phyloP scores from a whole-genome alignment of 495 filamentous ascomycete species.

The Trichocladium uniseriatum region DNA sequence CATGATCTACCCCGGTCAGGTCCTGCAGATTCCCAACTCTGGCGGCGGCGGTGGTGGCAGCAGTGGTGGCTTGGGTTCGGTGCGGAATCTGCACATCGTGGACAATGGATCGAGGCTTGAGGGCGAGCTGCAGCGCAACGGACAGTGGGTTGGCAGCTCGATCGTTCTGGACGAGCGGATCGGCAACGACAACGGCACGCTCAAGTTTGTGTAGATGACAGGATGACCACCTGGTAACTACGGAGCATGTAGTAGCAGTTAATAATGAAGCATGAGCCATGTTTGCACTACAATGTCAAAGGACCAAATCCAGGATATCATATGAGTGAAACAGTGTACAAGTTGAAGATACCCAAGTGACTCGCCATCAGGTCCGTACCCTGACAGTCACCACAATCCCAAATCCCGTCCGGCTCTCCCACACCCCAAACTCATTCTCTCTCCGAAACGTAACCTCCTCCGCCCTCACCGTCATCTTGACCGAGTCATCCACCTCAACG shows the following conservation, averaged over 20 bases:
- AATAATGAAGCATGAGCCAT: too few species aligned
- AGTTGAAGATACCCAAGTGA: too few species aligned
- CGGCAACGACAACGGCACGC: conserved; percentile 31
- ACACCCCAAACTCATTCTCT: conserved; percentile 46
- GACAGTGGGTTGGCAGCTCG: conserved; percentile 26
- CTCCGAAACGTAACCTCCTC: conserved; percentile 44
- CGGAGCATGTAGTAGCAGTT: too few species aligned
- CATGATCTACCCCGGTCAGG: conserved; percentile 31
- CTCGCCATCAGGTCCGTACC: too few species aligned
- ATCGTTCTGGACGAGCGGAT: conserved; percentile 36
- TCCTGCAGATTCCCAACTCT: conserved; percentile 25
- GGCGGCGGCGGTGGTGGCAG: conserved; percentile 2
- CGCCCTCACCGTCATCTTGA: conserved; percentile 35
- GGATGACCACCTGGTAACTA: too few species aligned
- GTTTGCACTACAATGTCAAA: too few species aligned
- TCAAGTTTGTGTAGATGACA: conserved; percentile 14
- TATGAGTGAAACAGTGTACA: too few species aligned
- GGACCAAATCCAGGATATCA: too few species aligned
- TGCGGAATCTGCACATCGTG: conserved; percentile 29
- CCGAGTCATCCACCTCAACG: conserved; percentile 7
- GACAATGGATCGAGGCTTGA: conserved; percentile 33
- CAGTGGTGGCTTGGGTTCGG: conserved; percentile 27
- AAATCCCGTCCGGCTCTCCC: conserved; percentile 42
- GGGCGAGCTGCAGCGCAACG: conserved; percentile 29
- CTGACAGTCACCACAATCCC: conserved; percentile 37